Evolutionary conservation across 345 rosid genomes (phyloP), one percentile per base, ranked within the genome.

Genomic region (Mercurialis annua): DNA sequence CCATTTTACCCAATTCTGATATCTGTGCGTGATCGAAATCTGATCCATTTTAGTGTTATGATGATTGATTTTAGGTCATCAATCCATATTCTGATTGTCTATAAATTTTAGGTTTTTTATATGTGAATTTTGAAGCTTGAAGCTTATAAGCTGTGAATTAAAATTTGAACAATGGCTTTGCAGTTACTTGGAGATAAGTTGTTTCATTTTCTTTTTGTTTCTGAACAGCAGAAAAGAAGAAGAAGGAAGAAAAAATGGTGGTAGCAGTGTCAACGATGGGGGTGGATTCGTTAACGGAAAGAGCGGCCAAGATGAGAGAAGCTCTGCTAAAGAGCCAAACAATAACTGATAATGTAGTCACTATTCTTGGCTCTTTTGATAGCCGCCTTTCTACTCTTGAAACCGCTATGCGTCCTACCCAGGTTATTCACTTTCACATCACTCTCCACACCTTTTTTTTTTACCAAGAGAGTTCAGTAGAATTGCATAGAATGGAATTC

Each of bases 341-440:
- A 10, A 94, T 94, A 74, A 89, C 97, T 23, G 97, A 91, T 54
- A 86, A 77, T 54, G 93, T 91, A 38, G 99, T 89, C 67, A 71
- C 96, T 5, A 87, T 94, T 75, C 95, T 94, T 24, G 99, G 99
- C 26, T 91, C 99, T 51, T 94, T 94, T 63, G 99, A 91, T 69
- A 88, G 90, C 81, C 97, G 99, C 58, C 97, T 91, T n/a, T 94
- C 99, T 54, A 87, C 92, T 67, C 95, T 94, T 7, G 99, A 94
- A 76, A 84, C 99, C 48, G 99, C 99, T 80, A 91, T 94, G 99
- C 96, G 99, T 64, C 97, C 99, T 2, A 91, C 97, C 77, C 99
- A 94, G 97, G 99, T 94, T 15, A 29, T 4, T 47, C 9, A 26
- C 48, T 5, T 12, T 46, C 8, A 24, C 26, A 1, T 30, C 62